Percentiles rank a stretch among this genome's conserved stretches.
Conservation (phyloP, 768 basidiomycete species). For the Mycena rosella region DNA sequence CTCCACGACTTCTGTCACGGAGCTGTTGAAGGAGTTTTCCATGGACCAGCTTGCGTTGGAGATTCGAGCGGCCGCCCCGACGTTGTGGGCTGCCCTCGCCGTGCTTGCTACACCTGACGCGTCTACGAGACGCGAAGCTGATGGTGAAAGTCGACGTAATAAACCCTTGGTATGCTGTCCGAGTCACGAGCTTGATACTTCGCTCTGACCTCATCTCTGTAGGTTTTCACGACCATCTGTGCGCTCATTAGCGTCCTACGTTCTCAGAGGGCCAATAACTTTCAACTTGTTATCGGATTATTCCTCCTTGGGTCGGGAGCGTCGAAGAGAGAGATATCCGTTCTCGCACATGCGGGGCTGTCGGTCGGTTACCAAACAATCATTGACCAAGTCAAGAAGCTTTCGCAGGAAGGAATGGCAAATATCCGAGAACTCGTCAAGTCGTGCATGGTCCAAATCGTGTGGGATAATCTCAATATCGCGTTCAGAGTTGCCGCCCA, state of each 20-base stretch:
- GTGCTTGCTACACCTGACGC: not conserved
- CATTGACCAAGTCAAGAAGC: conserved; percentile 10
- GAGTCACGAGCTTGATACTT: no score
- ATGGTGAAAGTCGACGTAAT: no score
- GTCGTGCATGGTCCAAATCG: conserved; percentile 31
- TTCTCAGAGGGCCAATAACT: conserved; percentile 34
- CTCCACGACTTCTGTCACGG: conserved; percentile 2
- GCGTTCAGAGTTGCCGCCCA: conserved; percentile 42
- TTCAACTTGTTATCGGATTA: conserved; percentile 31
- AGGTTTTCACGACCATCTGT: conserved; percentile 36
- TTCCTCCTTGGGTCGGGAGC: conserved; percentile 35
- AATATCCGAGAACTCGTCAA: conserved; percentile 35
- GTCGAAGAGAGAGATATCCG: conserved; percentile 31
- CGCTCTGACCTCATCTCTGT: no score
- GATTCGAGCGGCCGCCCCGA: not conserved
- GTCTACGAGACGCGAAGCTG: not conserved
- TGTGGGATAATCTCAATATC: conserved; percentile 51
- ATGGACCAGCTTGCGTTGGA: conserved; percentile 12
- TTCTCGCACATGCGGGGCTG: conserved; percentile 33
- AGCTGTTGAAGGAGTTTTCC: conserved; percentile 15
- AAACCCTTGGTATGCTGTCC: no score
- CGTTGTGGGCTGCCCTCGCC: no score
- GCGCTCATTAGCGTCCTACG: conserved; percentile 27
- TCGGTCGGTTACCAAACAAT: conserved; percentile 13
- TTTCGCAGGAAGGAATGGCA: conserved; percentile 20